A percentile compares a stretch with the other conserved stretches of the same genome.
These are phyloP conservation scores for Neltuma alba DNA, from an alignment of 306 rosid genomes.

Conservation along the genomic window DNA sequence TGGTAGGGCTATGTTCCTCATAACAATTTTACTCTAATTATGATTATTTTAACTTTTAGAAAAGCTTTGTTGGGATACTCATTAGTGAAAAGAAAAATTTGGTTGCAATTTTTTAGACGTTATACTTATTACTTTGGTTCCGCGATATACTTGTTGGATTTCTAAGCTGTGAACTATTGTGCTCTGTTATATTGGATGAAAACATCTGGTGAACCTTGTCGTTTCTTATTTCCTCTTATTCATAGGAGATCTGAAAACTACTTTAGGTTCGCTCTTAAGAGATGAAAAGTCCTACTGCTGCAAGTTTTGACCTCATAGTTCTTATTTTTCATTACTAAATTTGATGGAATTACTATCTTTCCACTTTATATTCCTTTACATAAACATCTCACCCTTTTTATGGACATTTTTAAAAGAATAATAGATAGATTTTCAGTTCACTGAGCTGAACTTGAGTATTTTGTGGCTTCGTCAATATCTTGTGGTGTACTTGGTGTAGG, in stretches of 20 bases:
- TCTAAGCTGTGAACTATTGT: not conserved
- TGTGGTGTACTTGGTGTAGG: not conserved
- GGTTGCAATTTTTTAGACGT: no score
- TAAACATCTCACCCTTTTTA: not conserved
- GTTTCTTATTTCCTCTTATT: not conserved
- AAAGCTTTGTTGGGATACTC: not conserved
- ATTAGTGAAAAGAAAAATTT: not conserved
- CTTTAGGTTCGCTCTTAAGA: not conserved
- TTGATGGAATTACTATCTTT: not conserved
- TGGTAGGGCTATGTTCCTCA: constrained; percentile 53
- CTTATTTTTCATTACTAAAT: not conserved
- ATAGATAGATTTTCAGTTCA: not conserved
- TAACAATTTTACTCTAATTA: not conserved
- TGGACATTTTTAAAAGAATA: no score
- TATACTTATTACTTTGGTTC: no score
- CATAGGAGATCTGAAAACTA: not conserved
- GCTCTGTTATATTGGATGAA: not conserved
- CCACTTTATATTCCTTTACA: not conserved
- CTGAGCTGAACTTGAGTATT: not conserved
- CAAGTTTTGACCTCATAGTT: not conserved
- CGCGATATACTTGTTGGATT: no score
- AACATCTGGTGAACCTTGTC: not conserved
- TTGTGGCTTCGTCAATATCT: not conserved
- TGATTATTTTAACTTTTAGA: not conserved
- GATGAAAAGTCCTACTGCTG: constrained; percentile 1